Percentiles rank a stretch among this genome's conserved stretches.
Conservation (phyloP, 2,329 filamentous ascomycete species). For the Thielaviopsis populi region DNA sequence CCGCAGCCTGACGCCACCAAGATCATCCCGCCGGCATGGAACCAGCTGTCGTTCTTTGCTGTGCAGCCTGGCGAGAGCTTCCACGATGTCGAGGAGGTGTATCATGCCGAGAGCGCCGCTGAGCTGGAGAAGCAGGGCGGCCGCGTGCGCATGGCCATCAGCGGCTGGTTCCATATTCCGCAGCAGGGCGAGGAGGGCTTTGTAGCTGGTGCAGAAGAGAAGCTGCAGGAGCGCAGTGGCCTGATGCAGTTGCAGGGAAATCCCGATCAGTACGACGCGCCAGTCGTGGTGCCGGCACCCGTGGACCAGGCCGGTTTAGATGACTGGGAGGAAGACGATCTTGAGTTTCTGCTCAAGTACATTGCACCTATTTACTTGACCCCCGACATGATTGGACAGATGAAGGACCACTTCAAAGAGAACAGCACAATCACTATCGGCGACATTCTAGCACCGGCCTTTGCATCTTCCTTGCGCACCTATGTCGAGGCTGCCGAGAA, state of each 20-base stretch:
- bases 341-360: slow-evolving; percentile 82
- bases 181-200: slow-evolving; percentile 89
- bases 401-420: slow-evolving; percentile 65
- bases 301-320: slow-evolving; percentile 32
- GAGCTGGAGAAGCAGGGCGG: slow-evolving; percentile 54
- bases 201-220: slow-evolving; percentile 74
- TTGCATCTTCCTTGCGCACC: slow-evolving; percentile 52
- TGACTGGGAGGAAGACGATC: slow-evolving; percentile 58
- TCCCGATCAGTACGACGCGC: slow-evolving; percentile 75
- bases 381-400: slow-evolving; percentile 74
- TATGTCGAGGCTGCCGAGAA: slow-evolving; percentile 55
- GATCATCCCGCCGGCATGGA: slow-evolving; percentile 85
- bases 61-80: slow-evolving; percentile 98
- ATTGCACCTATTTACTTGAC: slow-evolving; percentile 82
- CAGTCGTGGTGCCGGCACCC: slow-evolving; percentile 44
- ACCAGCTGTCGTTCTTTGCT: slow-evolving; percentile 94
- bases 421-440: slow-evolving; percentile 73
- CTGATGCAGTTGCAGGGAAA: slow-evolving; percentile 87
- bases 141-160: slow-evolving; percentile 89
- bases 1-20: slow-evolving; percentile 65
- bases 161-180: slow-evolving; percentile 97
- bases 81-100: slow-evolving; percentile 97
- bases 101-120: slow-evolving; percentile 47
- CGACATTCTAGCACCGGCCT: slow-evolving; percentile 63
- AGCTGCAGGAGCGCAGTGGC: slow-evolving; percentile 75